A percentile compares a stretch with the other conserved stretches of the same genome.
phyloP scores from a whole-genome alignment of 164 flowering plant genomes.

The Stephania japonica region DNA sequence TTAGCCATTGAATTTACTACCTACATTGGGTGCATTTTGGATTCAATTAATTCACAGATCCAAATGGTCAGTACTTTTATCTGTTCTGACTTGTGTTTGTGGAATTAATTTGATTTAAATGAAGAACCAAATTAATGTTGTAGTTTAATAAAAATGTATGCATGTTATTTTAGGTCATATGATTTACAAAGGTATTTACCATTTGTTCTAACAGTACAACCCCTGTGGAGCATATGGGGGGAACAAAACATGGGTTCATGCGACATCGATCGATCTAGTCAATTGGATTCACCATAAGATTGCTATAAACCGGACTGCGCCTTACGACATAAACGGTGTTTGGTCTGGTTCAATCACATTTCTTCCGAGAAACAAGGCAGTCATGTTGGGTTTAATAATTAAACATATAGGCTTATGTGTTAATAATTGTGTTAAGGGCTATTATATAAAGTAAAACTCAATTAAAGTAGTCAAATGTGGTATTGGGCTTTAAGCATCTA shows the following conservation, averaged over 20 bases:
- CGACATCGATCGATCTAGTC: constrained; percentile 55
- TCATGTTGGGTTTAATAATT: no score
- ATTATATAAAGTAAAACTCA: no score
- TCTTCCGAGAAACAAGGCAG: constrained; percentile 36
- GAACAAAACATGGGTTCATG: constrained; percentile 70
- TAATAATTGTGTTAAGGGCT: no score
- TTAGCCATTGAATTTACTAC: no score
- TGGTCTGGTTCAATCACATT: constrained; percentile 56
- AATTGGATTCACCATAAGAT: constrained; percentile 34
- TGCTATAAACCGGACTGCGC: constrained; percentile 31
- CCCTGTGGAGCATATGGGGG: constrained; percentile 67
- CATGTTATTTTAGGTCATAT: constrained; percentile 47
- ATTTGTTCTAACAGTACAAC: constrained; percentile 78
- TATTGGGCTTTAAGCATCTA: no score
- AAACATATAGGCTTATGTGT: no score
- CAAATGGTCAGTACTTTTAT: constrained; percentile 39
- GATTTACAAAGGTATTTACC: constrained; percentile 77
- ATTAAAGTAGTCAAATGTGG: no score
- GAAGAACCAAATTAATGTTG: neutral
- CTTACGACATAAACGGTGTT: constrained; percentile 35
- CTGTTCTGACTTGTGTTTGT: no score
- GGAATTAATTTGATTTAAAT: neutral
- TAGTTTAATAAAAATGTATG: no score
- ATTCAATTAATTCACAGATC: constrained; percentile 34
- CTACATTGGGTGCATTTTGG: constrained; percentile 5